These are phyloP conservation scores for Capsella bursapastoris DNA, from an alignment of 345 rosid genomes.

Conservation along the genomic window DNA sequence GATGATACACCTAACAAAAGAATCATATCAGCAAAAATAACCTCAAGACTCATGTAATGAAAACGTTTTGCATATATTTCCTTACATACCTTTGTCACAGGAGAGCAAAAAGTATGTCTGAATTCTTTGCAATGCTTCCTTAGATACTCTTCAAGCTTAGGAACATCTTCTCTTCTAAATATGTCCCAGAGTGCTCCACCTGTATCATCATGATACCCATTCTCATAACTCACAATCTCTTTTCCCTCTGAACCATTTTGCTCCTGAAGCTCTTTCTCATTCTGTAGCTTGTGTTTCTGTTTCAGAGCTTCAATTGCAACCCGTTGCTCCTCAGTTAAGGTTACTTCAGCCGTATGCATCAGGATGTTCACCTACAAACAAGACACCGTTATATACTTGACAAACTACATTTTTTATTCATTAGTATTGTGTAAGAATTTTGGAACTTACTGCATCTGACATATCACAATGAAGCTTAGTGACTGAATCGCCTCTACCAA, in stretches of 20 bases:
- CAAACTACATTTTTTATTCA: background rate
- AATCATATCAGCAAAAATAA: conserved; percentile 3
- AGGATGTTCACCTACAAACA: conserved; percentile 76
- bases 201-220: conserved; percentile 41
- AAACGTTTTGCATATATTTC: background rate
- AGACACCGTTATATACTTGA: background rate
- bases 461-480: conserved; percentile 94
- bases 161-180: conserved; percentile 87
- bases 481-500: conserved; percentile 97
- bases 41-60: background rate
- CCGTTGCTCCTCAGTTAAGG: conserved; percentile 52
- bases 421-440: background rate
- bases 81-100: conserved; percentile 61
- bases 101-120: conserved; percentile 75
- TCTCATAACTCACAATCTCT: conserved; percentile 29
- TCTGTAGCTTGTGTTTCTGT: conserved; percentile 64
- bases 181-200: conserved; percentile 92
- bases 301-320: conserved; percentile 54
- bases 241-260: conserved; percentile 22
- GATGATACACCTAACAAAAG: conserved; percentile 65
- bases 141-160: conserved; percentile 74
- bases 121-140: conserved; percentile 71
- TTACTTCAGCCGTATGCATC: conserved; percentile 72
- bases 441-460: conserved; percentile 81
- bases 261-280: conserved; percentile 55